Percentiles rank a stretch among this genome's conserved stretches.
Evolutionary conservation across 306 rosid species (phyloP).

Genomic region (Mimosa pudica): DNA sequence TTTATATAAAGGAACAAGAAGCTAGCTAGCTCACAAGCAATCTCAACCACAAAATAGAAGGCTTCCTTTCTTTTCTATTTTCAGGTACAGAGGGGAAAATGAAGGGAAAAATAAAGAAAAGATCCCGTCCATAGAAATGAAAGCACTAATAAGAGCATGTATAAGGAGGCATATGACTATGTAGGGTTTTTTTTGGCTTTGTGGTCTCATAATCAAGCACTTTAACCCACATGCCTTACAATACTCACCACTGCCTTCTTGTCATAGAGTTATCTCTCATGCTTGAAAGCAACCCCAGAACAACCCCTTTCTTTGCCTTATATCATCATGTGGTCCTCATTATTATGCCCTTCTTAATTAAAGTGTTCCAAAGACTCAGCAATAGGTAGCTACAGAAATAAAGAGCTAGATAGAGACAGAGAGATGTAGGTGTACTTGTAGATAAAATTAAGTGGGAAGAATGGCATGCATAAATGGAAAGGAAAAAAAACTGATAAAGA

Average conservation of each 20-base stretch:
- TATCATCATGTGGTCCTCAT: constrained; percentile 70
- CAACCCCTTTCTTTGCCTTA: constrained; percentile 52
- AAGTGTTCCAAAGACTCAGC: constrained; percentile 53
- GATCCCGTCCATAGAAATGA: constrained; percentile 34
- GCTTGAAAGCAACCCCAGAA: constrained; percentile 81
- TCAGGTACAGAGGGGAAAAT: constrained; percentile 28
- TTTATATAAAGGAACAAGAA: not conserved
- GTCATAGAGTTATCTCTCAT: constrained; percentile 73
- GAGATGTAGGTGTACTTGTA: constrained; percentile 6
- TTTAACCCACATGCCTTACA: constrained; percentile 34
- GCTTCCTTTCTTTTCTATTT: not conserved
- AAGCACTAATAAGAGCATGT: constrained; percentile 40
- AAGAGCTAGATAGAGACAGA: constrained; percentile 7
- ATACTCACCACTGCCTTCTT: constrained; percentile 45
- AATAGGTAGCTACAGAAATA: not conserved
- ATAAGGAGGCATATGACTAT: constrained; percentile 28
- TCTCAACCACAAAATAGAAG: constrained; percentile 39
- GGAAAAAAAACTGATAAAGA: constrained; percentile 11
- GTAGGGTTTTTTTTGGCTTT: constrained; percentile 38
- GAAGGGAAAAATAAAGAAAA: not conserved
- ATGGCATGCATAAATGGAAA: constrained; percentile 90
- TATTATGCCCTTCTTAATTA: constrained; percentile 56
- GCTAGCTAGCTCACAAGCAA: constrained; percentile 30
- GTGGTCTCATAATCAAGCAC: constrained; percentile 50
- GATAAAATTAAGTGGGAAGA: constrained; percentile 47